Evolutionary conservation across 257 asterid species (phyloP).

Genomic region (Solanum sejunctum): DNA sequence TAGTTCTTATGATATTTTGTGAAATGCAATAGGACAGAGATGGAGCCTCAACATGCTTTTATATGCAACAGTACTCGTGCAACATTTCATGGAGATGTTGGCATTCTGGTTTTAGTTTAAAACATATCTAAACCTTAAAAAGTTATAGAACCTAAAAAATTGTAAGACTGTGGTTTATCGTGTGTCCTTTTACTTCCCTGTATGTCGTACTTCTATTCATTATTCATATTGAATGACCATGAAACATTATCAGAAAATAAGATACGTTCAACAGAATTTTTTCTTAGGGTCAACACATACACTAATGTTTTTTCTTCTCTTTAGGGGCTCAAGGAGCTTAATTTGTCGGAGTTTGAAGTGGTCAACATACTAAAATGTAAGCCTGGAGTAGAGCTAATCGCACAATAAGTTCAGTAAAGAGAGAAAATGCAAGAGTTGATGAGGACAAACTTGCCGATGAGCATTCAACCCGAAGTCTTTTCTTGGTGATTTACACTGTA

Average conservation of each 20-base stretch:
- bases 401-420: background rate
- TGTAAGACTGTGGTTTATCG: background rate
- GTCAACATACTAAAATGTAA: background rate
- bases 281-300: background rate
- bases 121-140: background rate
- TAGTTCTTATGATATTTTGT: background rate
- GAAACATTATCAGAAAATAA: background rate
- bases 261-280: background rate
- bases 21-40: background rate
- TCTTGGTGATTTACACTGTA: background rate
- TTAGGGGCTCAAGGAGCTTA: background rate
- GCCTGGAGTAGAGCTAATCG: background rate
- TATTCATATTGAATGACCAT: background rate
- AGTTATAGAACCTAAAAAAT: background rate
- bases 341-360: background rate
- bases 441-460: background rate
- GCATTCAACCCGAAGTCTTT: background rate
- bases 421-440: background rate
- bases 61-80: background rate
- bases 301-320: background rate
- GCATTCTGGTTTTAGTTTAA: background rate
- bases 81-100: background rate
- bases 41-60: background rate
- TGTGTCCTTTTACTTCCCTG: background rate
- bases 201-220: background rate